phyloP scores from a whole-genome alignment of 345 rosid genomes.

The Moricandia moricandioides region DNA sequence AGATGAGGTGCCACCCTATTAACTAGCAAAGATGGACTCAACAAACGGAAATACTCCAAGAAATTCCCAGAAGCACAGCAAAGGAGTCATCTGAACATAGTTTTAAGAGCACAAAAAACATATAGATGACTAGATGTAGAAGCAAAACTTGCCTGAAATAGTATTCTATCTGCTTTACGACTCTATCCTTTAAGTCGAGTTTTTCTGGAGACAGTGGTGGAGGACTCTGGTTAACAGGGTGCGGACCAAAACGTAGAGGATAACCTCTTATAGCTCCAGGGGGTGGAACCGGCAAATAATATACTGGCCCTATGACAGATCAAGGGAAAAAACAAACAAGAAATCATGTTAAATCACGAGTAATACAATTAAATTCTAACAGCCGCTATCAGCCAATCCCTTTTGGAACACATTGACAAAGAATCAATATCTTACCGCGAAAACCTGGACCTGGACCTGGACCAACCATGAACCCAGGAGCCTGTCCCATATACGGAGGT shows the following conservation, averaged over 20 bases:
- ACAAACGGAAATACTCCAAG: constrained; percentile 2
- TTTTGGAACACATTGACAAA: not conserved
- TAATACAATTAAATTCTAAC: not conserved
- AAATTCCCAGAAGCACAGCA: not conserved
- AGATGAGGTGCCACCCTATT: not conserved
- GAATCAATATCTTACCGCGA: constrained; percentile 60
- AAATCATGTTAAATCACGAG: not conserved
- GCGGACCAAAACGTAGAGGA: constrained; percentile 57
- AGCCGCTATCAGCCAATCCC: not conserved
- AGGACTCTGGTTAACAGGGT: constrained; percentile 56
- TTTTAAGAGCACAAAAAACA: not conserved
- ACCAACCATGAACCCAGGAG: constrained; percentile 71
- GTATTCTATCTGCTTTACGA: constrained; percentile 78
- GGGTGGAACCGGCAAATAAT: constrained; percentile 61
- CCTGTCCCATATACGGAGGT: constrained; percentile 60
- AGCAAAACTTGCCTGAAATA: constrained; percentile 75
- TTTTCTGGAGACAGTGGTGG: constrained; percentile 48
- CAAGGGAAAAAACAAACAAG: not conserved
- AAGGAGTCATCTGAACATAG: not conserved
- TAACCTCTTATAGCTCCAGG: constrained; percentile 76
- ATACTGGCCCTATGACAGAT: constrained; percentile 57
- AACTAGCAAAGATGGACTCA: not conserved
- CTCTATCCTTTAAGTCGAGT: constrained; percentile 47
- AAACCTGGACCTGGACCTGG: constrained; percentile 78
- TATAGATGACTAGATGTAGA: not conserved